phyloP scores from a whole-genome alignment of 768 basidiomycete genomes.

The Lactarius quietus region DNA sequence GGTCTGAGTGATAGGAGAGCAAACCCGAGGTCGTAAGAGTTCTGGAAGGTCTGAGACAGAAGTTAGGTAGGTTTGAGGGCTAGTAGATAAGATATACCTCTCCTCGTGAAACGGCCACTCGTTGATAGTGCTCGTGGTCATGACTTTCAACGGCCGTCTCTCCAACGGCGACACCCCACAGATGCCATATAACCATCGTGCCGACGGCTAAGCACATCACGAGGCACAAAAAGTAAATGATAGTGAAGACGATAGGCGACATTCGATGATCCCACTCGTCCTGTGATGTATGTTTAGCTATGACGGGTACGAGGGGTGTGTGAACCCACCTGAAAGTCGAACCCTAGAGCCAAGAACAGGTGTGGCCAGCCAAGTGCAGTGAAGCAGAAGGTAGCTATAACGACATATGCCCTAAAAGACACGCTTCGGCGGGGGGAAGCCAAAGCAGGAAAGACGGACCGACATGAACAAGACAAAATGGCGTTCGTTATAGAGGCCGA shows the following conservation, averaged over 20 bases:
- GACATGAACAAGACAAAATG: slow-evolving; percentile 96
- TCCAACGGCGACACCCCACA: slow-evolving; percentile 64
- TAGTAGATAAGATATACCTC: slow-evolving; percentile 47
- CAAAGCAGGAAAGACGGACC: slow-evolving; percentile 15
- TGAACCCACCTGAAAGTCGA: slow-evolving; percentile 42
- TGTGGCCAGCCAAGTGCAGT: slow-evolving; percentile 59
- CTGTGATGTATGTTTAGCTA: slow-evolving; percentile 18
- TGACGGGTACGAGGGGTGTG: not conserved
- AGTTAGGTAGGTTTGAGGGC: not conserved
- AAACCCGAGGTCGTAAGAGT: slow-evolving; percentile 88
- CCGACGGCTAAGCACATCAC: slow-evolving; percentile 75
- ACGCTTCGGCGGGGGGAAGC: not conserved
- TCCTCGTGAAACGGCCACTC: slow-evolving; percentile 61
- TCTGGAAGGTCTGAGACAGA: slow-evolving; percentile 62
- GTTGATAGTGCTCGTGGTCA: slow-evolving; percentile 77
- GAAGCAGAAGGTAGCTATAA: slow-evolving; percentile 62
- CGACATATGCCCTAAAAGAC: slow-evolving; percentile 67
- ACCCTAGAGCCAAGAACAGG: slow-evolving; percentile 55
- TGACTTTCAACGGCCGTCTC: slow-evolving; percentile 91
- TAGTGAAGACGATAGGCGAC: slow-evolving; percentile 65
- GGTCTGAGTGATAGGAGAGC: slow-evolving; percentile 24
- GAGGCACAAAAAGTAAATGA: slow-evolving; percentile 69
- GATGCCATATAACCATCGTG: slow-evolving; percentile 69
- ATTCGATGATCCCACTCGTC: slow-evolving; percentile 38
- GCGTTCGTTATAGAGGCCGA: slow-evolving; percentile 91